Evolutionary conservation across 768 basidiomycete species (phyloP), one percentile per base, ranked within the genome.

Genomic region (Dioszegia hungarica): DNA sequence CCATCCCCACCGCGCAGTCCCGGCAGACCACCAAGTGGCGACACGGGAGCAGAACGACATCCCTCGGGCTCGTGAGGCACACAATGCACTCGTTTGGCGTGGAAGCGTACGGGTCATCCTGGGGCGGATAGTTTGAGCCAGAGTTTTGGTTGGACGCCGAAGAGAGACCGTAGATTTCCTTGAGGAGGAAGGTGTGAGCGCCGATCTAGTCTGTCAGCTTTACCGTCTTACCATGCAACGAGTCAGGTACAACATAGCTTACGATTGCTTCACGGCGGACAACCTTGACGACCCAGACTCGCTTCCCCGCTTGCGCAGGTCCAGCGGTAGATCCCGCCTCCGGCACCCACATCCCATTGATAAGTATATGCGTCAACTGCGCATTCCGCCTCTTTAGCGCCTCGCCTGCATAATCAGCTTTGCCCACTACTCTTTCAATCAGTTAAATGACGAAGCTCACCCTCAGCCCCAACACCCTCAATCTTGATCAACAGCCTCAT

Each of bases 1-100:
- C 86, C 92, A 97, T 97, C 72, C 94, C 94, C 50, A 95, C 77
- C 0, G 92, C 92, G 70, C 92, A 97, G 43, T 94, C 92, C 68
- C 88, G 86, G 79, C 92, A 97, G 4, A 92, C 92, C 56, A 97
- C 92, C 28, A 97, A 82, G 77, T 97, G 92, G 44, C 92, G 80
- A 74, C 92, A 97, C 0, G 92, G 92, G 5, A 95, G 82, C 12
- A 97, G 83, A 6, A 97, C 90, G 38, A 97, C 92, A 69, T 94
- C 90, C 45, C 90, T 83, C 0, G 90, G 87, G 0, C 86, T 85
- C 2, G 87, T 88, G 40, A 97, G 82, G 68, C 92, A 97, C 31
- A 97, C 80, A 11, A 97, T 84, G 78, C 92, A 95, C 72, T 95
- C 92, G 40, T 78, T 77, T 0, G 77, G 75, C 1, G 77, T 75